Conservation (phyloP, 1,139 yeast genomes). For the Sugiyamaella castrensis region DNA sequence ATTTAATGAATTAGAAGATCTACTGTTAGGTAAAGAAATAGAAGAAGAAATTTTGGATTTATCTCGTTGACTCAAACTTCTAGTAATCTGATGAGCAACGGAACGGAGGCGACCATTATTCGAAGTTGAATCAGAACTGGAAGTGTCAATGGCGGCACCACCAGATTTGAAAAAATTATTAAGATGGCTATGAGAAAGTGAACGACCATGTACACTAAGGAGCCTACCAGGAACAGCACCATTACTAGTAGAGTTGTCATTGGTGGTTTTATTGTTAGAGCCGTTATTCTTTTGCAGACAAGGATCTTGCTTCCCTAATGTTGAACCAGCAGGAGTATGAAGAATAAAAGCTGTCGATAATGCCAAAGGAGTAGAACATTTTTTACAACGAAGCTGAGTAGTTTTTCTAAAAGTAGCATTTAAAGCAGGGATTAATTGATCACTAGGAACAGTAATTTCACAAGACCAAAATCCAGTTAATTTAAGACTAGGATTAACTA, state of each 20-base stretch:
- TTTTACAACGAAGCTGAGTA: conserved; percentile 35
- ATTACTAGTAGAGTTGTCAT: too few relatives aligned
- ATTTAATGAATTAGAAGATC: conserved; percentile 1
- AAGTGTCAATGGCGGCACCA: conserved; percentile 19
- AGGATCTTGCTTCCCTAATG: conserved; percentile 1
- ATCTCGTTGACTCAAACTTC: conserved; percentile 5
- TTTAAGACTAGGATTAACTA: conserved; percentile 11
- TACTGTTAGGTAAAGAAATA: not conserved
- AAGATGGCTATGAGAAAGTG: conserved; percentile 9
- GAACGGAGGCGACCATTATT: conserved; percentile 13
- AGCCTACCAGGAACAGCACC: not conserved
- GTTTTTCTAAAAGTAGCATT: conserved; percentile 15
- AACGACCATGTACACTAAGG: conserved; percentile 4
- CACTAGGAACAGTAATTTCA: conserved; percentile 15
- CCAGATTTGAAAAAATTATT: conserved; percentile 4
- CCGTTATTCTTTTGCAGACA: not conserved
- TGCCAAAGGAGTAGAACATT: conserved; percentile 34
- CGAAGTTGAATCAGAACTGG: conserved; percentile 29
- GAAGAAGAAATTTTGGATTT: conserved; percentile 2
- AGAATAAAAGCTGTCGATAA: conserved; percentile 27
- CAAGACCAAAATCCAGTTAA: conserved; percentile 16
- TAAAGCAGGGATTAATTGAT: conserved; percentile 10
- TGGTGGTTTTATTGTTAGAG: conserved; percentile 3
- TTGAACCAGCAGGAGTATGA: conserved; percentile 25
- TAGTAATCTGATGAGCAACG: conserved; percentile 7